Evolutionary conservation across 2,329 filamentous ascomycete genomes (phyloP), one percentile per base, ranked within the genome.

Genomic region (Fusarium continuum): DNA sequence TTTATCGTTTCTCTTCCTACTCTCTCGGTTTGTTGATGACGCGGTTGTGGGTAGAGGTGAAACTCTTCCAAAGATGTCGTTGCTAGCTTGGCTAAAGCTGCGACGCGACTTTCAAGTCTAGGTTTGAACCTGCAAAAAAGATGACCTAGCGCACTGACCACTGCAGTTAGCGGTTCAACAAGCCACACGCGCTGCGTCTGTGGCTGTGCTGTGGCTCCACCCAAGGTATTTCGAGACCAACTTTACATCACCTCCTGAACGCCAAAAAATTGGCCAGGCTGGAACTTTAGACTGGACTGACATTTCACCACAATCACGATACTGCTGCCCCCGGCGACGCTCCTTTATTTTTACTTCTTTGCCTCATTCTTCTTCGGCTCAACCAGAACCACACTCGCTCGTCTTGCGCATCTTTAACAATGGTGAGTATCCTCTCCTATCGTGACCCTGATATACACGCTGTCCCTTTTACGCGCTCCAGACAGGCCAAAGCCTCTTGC

Each of bases 251-350:
- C 64, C 58, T 46, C 54, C 45, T 51, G 39, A 47, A 51, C n/a
- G n/a, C n/a, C n/a, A n/a, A 46, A 62, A 61, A 62, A 64, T 56
- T 67, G 65, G 67, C 58, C 65, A 67, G 67, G 55, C 56, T 70
- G 68, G 67, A 55, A 53, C 50, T 55, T 48, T 55, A 22, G 40
- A 55, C 55, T 55, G 52, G 50, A 61, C 58, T 44, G 51, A 26
- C 50, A 51, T 46, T 48, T 39, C 59, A 40, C 58, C 56, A 59
- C 55, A 34, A 31, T 43, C 52, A 51, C 61, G 46, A 59, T 57
- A 60, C 26, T 50, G 46, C 48, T 51, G 35, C n/a, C n/a, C n/a
- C n/a, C n/a, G n/a, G n/a, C 59, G 46, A 71, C 67, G 22, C 61
- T 70, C 69, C 55, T 71, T 71, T 69, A 44, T 35, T 51, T 49